Evolutionary conservation across 352 stramenopile species (phyloP), one percentile per base, ranked within the genome.

Genomic region (Globisporangium lucens): DNA sequence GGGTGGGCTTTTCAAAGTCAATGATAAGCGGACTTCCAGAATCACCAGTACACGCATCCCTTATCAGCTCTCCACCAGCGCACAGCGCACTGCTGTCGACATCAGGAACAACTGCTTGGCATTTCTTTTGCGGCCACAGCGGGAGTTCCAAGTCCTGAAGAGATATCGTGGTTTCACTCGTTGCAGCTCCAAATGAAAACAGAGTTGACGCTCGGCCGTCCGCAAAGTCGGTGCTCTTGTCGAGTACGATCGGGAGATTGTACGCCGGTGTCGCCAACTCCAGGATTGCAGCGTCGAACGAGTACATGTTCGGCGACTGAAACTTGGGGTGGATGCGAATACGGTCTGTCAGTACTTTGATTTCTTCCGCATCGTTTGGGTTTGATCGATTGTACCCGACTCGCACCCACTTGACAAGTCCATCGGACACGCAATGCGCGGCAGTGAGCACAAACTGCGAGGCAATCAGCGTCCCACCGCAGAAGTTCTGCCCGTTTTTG

Each of bases 291-390:
- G 61, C 69, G 47, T 80, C 75, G 43, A 69, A 70, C 2, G 71
- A 66, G 27, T 64, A 60, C 61, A 36, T 29, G 20, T 63, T 63
- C 27, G 68, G 52, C 0, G 27, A 24, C 2, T 43, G 36, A 29
- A 69, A 78, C 12, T 69, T 46, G 2, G 75, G 66, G 52, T 79
- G 71, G 56, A 80, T 62, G 10, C 58, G 70, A 24, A 80, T 77
- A 22, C 73, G 56, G 33, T 75, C 67, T 0, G 52, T 64, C 4
- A 57, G 13, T 4, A 57, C 52, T 22, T 22, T 27, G 13, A 57
- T 57, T 13, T 22, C 24, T 12, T 57, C 52, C 9, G 4, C 4
- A 10, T 33, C 7, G 4, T 38, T 12, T 6, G 30, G 30, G 5
- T 71, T 53, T 5, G 49, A 6, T 4, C 8, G 7, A 3, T 15